Conservation (phyloP, 257 asterid species). For the Buddleja alternifolia region DNA sequence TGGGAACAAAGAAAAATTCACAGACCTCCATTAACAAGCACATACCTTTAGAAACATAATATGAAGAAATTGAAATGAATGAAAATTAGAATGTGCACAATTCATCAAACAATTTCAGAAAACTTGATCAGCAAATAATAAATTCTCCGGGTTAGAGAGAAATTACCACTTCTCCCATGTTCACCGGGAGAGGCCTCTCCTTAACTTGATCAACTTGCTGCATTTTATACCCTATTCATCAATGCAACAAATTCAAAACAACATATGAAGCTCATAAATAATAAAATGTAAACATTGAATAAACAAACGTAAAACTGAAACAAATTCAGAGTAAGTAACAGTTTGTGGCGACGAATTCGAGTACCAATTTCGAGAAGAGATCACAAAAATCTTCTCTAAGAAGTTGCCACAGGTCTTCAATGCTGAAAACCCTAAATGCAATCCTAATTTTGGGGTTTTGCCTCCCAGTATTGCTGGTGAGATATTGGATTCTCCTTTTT, state of each 20-base stretch:
- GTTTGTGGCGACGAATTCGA: neutral
- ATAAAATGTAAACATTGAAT: neutral
- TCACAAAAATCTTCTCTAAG: neutral
- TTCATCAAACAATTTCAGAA: constrained; percentile 1
- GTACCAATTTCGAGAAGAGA: constrained; percentile 4
- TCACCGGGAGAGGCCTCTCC: constrained; percentile 41
- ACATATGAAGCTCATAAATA: neutral
- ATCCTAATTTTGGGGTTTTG: constrained; percentile 31
- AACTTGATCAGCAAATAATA: neutral
- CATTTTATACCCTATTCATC: constrained; percentile 38
- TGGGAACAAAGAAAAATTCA: neutral
- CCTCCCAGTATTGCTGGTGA: too few relatives aligned
- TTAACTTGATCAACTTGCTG: constrained; percentile 50
- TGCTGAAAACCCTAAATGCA: constrained; percentile 43
- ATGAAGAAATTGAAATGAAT: neutral
- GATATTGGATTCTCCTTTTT: too few relatives aligned
- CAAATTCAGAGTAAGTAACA: neutral
- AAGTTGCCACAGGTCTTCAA: constrained; percentile 19
- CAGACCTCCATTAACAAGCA: neutral
- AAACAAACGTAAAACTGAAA: neutral
- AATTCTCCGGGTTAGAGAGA: constrained; percentile 13
- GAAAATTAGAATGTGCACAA: neutral
- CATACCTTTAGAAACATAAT: neutral
- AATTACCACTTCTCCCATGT: constrained; percentile 47
- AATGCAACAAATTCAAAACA: constrained; percentile 17